Base-by-base conservation (phyloP, 495 filamentous ascomycete species). In the Penicillium ucsense region DNA sequence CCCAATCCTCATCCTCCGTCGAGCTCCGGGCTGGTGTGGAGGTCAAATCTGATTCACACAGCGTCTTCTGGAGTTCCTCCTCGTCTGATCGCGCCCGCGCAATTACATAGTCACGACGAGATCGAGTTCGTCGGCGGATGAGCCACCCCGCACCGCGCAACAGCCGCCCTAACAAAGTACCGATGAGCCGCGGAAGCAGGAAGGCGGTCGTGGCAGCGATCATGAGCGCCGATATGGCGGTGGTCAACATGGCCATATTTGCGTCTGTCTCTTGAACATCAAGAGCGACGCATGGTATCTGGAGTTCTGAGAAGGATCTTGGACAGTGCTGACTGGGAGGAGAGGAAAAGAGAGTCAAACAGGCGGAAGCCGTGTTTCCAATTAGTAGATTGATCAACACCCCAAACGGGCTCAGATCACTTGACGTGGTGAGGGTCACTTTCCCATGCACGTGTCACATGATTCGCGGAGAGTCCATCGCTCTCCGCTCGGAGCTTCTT, bases 1-100 rank as follows among this genome's bases (percentile, higher is more conserved):
- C 82, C 86, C 84, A 90, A 27, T 81, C 82, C 43, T 82, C 82
- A 56, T 87, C 82, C 32, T 81, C 75, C 12, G 53, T 63, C 11
- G 49, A 20, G 20, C 20, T 20, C 20, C 20, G 20, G 20, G 20
- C 20, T 20, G 20, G 20, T 20, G 20, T 20, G 20, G 20, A 20
- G 20, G 20, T 20, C 20, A 20, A 20, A 20, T 1, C 20, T 20
- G 20, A 20, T 27, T 64, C 54, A 9, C 65, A 63, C 42, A 67
- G 64, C 31, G 67, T 59, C 37, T 57, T 62, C 35, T 71, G 71
- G n/a, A 35, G 20, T 35, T 71, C 75, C 44, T 79, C 69, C 47
- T 86, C 78, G 33, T 86, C 83, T 9, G 69, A 67, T 44, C 78
- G 70, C 37, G 76, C 73, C 43, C 77, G 75, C 41, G 76, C 71